Conservation (phyloP, 345 rosid species). For the Eucalyptus pauciflora region DNA sequence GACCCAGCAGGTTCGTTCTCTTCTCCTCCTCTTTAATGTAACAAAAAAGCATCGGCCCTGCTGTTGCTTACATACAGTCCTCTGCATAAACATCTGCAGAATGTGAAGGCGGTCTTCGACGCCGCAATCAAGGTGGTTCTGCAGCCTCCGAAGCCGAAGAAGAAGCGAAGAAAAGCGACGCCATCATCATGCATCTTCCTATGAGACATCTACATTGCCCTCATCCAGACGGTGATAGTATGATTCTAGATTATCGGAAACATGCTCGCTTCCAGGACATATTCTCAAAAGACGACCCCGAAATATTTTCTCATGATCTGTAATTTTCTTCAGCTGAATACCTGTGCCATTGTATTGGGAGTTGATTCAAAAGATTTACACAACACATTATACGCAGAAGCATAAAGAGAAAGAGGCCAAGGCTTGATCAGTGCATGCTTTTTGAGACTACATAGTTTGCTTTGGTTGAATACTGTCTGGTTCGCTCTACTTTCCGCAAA, state of each 20-base stretch:
- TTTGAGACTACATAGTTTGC: neutral
- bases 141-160: constrained; percentile 43
- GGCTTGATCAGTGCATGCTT: neutral
- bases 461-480: neutral
- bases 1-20: constrained; percentile 28
- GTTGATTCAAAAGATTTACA: neutral
- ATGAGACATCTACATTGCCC: neutral
- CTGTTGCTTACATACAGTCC: neutral
- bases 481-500: neutral
- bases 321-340: neutral
- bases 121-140: constrained; percentile 43
- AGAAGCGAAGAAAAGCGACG: constrained; percentile 14
- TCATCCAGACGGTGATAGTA: neutral
- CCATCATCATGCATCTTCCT: constrained; percentile 18
- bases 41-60: constrained; percentile 22
- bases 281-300: neutral
- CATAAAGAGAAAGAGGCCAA: neutral
- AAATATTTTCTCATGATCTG: neutral
- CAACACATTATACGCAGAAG: neutral
- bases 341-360: neutral
- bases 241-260: neutral
- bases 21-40: neutral
- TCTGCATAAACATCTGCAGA: constrained; percentile 2
- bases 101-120: constrained; percentile 40
- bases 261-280: neutral